Base-by-base conservation (phyloP, 2,329 filamentous ascomycete species). In the Parastagonospora nodorum region DNA sequence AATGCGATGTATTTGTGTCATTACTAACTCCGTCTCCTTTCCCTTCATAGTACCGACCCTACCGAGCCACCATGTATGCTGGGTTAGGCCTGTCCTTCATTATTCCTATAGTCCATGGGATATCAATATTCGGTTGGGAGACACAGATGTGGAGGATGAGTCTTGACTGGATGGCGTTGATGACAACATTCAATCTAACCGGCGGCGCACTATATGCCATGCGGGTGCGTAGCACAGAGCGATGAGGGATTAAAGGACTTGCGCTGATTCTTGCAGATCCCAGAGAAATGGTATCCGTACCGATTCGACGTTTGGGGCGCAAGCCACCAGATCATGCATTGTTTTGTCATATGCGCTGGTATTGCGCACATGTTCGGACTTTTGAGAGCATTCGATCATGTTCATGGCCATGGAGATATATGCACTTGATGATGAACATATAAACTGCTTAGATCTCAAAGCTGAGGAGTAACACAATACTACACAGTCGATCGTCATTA, bases 251-350 rank as follows among this genome's bases (percentile, higher is more conserved):
- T 3, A 5, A 24, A 24, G 19, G 19, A 24, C 19, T 24, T 24
- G 19, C 5, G 19, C 41, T 50, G 41, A 43, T 8, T 5, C 9
- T n/a, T 4, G 2, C 67, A 74, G 61, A 66, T 80, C 11, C 78
- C 79, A 0, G 78, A 81, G 56, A 66, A 66, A 42, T 77, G 74
- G 68, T 75, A 65, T 35, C 77, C 75, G 2, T 67, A 70, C 11
- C 66, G 48, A 2, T 81, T 80, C 42, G 79, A 82, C 51, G 60
- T 81, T 1, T 67, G 77, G 15, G 79, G 78, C 1, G 71, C 76
- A 1, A 79, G 76, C 48, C 79, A 82, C 59, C 77, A 82, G 61
- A 61, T 80, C 16, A 77, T 82, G 66, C 79, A 82, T 50, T 53
- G 80, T 2, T 68, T 76, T 52, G 78, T 81, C 11, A 61, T 81